A percentile compares a stretch with the other conserved stretches of the same genome.
Conservation (phyloP, 176 grass and related monocot genomes). For the Puccinellia tenuiflora region DNA sequence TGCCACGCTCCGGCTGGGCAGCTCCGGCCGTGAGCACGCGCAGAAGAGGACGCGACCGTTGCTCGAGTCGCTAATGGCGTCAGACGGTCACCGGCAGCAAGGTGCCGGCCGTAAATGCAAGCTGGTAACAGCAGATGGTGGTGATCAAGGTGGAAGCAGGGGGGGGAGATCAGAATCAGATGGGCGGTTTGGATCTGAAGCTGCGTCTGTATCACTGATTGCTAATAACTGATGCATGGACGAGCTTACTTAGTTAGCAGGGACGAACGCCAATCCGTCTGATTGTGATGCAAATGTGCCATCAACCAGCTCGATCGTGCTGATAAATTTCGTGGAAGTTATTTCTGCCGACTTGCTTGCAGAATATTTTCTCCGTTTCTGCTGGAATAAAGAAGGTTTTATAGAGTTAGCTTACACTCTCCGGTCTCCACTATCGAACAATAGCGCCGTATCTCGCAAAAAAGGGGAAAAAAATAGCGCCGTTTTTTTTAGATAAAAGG, state of each 20-base stretch:
- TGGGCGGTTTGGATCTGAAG: not conserved
- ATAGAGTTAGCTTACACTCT: not conserved
- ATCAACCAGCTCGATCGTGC: not conserved
- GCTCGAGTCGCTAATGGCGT: not conserved
- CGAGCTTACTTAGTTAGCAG: not conserved
- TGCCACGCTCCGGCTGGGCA: not conserved
- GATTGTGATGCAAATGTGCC: not conserved
- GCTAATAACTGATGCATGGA: not conserved
- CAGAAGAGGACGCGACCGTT: not conserved
- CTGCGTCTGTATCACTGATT: not conserved
- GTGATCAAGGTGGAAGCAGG: not conserved
- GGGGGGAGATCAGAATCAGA: not conserved
- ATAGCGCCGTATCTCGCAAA: too few relatives aligned
- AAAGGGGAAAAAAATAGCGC: too few relatives aligned
- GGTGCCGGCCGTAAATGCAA: not conserved
- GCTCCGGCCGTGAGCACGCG: not conserved
- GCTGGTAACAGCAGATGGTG: not conserved
- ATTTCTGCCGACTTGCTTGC: not conserved
- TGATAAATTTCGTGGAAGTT: not conserved
- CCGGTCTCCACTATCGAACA: too few relatives aligned
- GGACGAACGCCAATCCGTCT: not conserved
- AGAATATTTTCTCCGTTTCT: not conserved
- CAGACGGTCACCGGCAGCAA: not conserved
- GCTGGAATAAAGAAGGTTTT: not conserved
- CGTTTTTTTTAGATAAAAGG: too few relatives aligned